A percentile compares a stretch with the other conserved stretches of the same genome.
Evolutionary conservation across 2,329 filamentous ascomycete species (phyloP).

Genomic region (Aureobasidium pullulans): DNA sequence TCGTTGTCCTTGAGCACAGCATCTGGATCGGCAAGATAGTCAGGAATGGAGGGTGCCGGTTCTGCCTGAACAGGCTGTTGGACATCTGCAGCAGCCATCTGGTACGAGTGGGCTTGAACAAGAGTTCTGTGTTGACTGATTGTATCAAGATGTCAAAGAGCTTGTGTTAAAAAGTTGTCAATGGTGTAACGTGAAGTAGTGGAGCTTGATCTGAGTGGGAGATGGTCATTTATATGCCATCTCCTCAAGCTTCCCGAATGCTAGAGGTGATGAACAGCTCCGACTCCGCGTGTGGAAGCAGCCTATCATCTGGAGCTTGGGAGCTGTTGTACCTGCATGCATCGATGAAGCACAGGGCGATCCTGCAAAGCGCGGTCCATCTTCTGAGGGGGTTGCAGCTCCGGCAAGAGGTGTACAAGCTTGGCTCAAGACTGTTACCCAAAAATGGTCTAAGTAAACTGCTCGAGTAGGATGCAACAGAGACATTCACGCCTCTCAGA

Average conservation of each 20-base stretch:
- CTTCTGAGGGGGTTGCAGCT: neutral
- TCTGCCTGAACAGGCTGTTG: conserved; percentile 20
- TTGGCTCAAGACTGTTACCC: neutral
- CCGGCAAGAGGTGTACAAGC: neutral
- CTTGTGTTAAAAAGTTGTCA: neutral
- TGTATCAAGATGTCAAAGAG: neutral
- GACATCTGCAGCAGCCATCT: conserved; percentile 25
- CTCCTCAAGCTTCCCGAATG: neutral
- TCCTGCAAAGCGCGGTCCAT: neutral
- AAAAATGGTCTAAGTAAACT: neutral
- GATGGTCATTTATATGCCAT: neutral
- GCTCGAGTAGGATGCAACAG: neutral
- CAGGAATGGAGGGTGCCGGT: conserved; percentile 39
- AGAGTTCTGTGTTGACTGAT: neutral
- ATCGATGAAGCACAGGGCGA: neutral
- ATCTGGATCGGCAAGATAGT: conserved; percentile 53
- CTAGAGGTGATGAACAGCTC: neutral
- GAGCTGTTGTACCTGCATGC: neutral
- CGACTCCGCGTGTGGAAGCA: neutral
- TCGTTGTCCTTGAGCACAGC: conserved; percentile 49
- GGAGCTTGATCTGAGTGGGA: neutral
- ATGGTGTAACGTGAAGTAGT: neutral
- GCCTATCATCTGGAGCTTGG: neutral
- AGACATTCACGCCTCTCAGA: no score
- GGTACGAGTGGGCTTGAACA: neutral